Evolutionary conservation across 1,139 yeast species (phyloP), one percentile per base, ranked within the genome.

Genomic region (Scheffersomyces parashehatae): DNA sequence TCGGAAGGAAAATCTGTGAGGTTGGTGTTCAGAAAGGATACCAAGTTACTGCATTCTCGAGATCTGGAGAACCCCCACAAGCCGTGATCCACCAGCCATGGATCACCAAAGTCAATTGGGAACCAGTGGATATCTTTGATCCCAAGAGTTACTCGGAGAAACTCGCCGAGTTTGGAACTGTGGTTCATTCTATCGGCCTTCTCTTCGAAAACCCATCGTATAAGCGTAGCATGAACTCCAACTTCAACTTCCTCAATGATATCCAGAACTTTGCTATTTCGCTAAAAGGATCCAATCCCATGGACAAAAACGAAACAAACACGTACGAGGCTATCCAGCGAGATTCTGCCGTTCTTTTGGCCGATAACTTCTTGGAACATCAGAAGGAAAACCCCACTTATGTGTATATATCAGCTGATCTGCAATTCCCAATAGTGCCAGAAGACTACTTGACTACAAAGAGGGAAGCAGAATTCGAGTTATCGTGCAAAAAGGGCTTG

Each of bases 151-250:
- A 88, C 59, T 52, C 59, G 20, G 60, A 70, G 4, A 65, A 75
- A 35, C 59, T 89, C 31, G 49, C 58, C 29, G 72, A 74, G 34
- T 78, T 82, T 1, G 73, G 75, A 39, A 82, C 87, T 0, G 93
- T 89, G 2, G 91, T 90, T n/a, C 96, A 89, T 59, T 77, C 93
- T 0, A 72, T 90, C 47, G 97, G 97, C 0, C 73, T 86, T 12
- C 65, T 89, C 10, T 68, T 88, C 39, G 93, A 87, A 53, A 77
- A 85, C 50, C 79, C 70, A 43, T 66, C 76, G 30, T 90, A 90
- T 63, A 90, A 90, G 62, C 65, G 71, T 40, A 54, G 71, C 11
- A 66, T 81, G 50, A 77, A 78, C 42, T 68, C 80, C 28, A 72
- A 70, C 52, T 54, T 64, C 51, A 58, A 60, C 55, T 43, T 47